phyloP scores from a whole-genome alignment of 2,329 filamentous ascomycete genomes.

The Davidsoniella australis region DNA sequence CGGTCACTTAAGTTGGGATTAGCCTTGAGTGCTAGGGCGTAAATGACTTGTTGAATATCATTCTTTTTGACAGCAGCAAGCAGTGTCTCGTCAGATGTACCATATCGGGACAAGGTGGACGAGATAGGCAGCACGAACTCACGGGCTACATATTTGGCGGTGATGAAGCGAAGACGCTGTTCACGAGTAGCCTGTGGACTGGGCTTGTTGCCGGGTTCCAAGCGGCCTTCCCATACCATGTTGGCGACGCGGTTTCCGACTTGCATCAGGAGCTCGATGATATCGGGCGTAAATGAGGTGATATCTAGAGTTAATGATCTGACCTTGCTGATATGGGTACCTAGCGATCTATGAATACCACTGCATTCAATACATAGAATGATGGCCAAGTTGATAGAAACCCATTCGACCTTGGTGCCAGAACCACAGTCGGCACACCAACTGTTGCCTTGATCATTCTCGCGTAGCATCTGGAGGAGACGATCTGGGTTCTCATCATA shows the following conservation, averaged over 20 bases:
- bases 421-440: conserved; percentile 92
- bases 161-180: conserved; percentile 87
- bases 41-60: conserved; percentile 83
- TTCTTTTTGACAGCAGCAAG: conserved; percentile 90
- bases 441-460: conserved; percentile 80
- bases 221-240: conserved; percentile 82
- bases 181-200: conserved; percentile 65
- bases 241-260: conserved; percentile 92
- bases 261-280: conserved; percentile 79
- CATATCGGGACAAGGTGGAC: conserved; percentile 55
- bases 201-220: conserved; percentile 61
- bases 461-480: conserved; percentile 70
- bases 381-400: conserved; percentile 93
- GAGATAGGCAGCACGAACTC: conserved; percentile 67
- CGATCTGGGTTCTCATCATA: conserved; percentile 74
- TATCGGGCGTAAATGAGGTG: conserved; percentile 89
- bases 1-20: conserved; percentile 78
- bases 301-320: conserved; percentile 90
- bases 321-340: conserved; percentile 95
- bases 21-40: conserved; percentile 69
- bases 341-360: conserved; percentile 87
- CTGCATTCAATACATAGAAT: conserved; percentile 96
- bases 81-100: conserved; percentile 70
- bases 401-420: conserved; percentile 89
- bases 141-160: conserved; percentile 77